phyloP scores from a whole-genome alignment of 371 early-diverging fungal species.

The Apophysomyces sp. region DNA sequence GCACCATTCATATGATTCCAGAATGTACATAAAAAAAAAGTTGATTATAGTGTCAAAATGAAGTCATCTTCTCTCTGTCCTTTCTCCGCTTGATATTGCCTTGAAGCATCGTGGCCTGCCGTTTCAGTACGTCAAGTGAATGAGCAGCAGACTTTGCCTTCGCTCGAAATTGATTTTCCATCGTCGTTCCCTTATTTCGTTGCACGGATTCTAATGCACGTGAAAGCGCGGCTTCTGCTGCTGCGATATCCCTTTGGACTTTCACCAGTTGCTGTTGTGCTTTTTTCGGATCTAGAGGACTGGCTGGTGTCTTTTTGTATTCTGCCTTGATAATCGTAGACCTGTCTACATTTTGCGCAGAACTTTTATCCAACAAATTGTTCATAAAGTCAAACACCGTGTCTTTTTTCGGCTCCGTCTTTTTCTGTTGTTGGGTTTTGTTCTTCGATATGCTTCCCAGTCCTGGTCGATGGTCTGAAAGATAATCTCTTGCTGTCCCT shows the following conservation, averaged over 20 bases:
- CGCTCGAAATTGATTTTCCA: constrained; percentile 16
- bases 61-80: constrained; percentile 24
- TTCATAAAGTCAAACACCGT: constrained; percentile 21
- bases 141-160: constrained; percentile 16
- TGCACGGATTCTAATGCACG: constrained; percentile 15
- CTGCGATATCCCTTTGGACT: constrained; percentile 15
- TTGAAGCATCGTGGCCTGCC: constrained; percentile 5
- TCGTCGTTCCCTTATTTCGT: constrained; percentile 22
- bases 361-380: constrained; percentile 4
- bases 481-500: neutral
- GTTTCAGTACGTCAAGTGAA: constrained; percentile 6
- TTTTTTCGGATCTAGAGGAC: neutral
- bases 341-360: neutral
- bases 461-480: neutral
- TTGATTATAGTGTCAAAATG: constrained; percentile 12
- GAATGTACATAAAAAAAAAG: constrained; percentile 1
- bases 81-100: constrained; percentile 15
- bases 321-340: neutral
- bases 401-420: constrained; percentile 12
- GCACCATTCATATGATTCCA: neutral
- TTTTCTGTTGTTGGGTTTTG: neutral
- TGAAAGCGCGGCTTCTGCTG: constrained; percentile 4
- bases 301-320: neutral
- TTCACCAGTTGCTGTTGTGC: constrained; percentile 6
- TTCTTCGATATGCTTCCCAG: neutral